Base-by-base conservation (phyloP, 2,329 filamentous ascomycete genomes). In the Ceratocystis alfenasii region DNA sequence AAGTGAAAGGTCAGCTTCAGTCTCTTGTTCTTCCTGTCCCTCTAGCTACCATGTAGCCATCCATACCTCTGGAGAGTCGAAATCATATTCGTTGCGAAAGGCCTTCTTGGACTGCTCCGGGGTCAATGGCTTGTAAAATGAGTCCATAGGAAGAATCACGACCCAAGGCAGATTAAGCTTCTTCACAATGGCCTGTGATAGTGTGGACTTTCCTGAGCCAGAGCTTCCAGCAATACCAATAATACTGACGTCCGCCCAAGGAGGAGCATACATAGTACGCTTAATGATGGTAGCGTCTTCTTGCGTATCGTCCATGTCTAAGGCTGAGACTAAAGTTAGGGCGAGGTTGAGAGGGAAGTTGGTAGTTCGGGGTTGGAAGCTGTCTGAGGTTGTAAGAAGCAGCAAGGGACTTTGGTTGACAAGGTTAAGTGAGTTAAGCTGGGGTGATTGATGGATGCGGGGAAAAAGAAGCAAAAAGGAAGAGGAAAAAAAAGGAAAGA, bases 91-190 rank as follows among this genome's bases (percentile, higher is more conserved):
- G 73, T 96, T 96, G 68, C 78, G 78, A 76, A 96, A 96, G 0
- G 94, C 94, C 71, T 84, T 82, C 69, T 79, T 84, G 64, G 90
- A 93, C 73, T 94, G 81, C 72, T 92, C 91, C 1, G 86, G 80
- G 20, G 84, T 88, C 70, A 99, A 78, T 20, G 87, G 88, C 77
- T 96, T 97, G 78, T 99, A 99, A 76, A 96, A 99, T 12, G 93
- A 96, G 76, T 99, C 94, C 87, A 99, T 97, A 53, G 92, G 95
- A 71, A 99, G 77, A 76, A 99, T 96, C 62, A 96, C 92, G 68
- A 99, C 94, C 93, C 94, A 99, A 66, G 94, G 94, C 69, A 99
- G 78, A 76, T 94, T 96, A 71, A 99, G 79, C 72, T 89, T 87
- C 71, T 84, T 87, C 69, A 97, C 89, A 71, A 99, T 96, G 69